These are phyloP conservation scores for Pythium volutum DNA, from an alignment of 352 stramenopile genomes.

Conservation along the genomic window DNA sequence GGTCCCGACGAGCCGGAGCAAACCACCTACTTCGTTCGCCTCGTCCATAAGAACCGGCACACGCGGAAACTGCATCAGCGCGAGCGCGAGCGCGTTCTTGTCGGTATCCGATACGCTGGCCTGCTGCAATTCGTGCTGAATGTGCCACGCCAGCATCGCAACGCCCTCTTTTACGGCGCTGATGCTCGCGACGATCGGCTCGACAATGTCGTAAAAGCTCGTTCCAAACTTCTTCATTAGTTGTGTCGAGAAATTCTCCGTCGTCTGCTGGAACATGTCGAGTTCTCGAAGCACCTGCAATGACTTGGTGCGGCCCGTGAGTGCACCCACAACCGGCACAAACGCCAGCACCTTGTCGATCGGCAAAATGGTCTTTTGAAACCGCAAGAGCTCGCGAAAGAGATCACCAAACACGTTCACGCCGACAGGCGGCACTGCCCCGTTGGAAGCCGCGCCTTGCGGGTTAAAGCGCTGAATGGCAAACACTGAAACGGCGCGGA, in stretches of 20 bases:
- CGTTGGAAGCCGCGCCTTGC: constrained; percentile 1
- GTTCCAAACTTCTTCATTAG: constrained; percentile 64
- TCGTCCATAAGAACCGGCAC: constrained; percentile 4
- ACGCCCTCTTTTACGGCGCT: constrained; percentile 87
- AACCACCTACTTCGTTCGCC: constrained; percentile 17
- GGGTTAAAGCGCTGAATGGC: constrained; percentile 33
- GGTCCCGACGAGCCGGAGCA: constrained; percentile 25
- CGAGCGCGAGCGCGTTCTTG: constrained; percentile 48
- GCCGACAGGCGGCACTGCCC: neutral
- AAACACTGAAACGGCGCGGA: constrained; percentile 25
- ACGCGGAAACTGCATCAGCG: constrained; percentile 71
- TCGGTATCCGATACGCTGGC: constrained; percentile 36
- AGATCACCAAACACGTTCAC: constrained; percentile 58
- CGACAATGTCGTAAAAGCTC: constrained; percentile 82
- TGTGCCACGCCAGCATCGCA: constrained; percentile 59
- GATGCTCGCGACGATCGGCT: constrained; percentile 73
- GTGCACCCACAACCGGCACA: constrained; percentile 32
- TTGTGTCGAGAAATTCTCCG: constrained; percentile 72
- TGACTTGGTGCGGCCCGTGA: constrained; percentile 44
- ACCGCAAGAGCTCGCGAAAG: constrained; percentile 70
- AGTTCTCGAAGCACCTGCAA: constrained; percentile 77
- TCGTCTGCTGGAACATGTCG: constrained; percentile 89
- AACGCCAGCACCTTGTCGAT: constrained; percentile 55
- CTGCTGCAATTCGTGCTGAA: constrained; percentile 57
- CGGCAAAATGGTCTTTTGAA: constrained; percentile 74